These are phyloP conservation scores for Phytopythium litorale DNA, from an alignment of 352 stramenopile species.

Conservation along the genomic window DNA sequence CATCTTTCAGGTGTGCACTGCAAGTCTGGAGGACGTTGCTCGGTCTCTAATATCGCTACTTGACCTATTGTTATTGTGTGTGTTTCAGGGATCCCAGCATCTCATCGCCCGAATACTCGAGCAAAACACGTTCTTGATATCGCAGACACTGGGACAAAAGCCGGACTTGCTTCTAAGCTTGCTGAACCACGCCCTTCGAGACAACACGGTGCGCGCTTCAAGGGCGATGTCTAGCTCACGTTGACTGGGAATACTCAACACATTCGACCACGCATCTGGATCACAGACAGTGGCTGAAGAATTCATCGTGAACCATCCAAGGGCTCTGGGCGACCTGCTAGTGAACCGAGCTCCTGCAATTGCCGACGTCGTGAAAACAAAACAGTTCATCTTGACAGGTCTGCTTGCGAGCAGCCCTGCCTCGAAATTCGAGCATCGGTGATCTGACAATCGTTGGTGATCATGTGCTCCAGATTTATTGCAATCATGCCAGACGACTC, in stretches of 20 bases:
- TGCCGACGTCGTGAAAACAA: conserved; percentile 40
- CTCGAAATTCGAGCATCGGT: background rate
- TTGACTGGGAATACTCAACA: background rate
- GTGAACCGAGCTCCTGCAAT: conserved; percentile 50
- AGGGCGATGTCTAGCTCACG: too few species aligned
- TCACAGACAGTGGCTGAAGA: conserved; percentile 54
- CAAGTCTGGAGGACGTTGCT: too few species aligned
- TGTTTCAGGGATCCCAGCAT: conserved; percentile 36
- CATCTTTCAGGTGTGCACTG: conserved; percentile 52
- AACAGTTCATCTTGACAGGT: conserved; percentile 57
- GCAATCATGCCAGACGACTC: conserved; percentile 30
- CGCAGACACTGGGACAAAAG: conserved; percentile 48
- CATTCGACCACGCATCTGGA: background rate
- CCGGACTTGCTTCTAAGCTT: conserved; percentile 49
- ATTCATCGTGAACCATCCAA: conserved; percentile 60
- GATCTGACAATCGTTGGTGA: too few species aligned
- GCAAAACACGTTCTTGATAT: conserved; percentile 69
- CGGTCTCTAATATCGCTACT: background rate
- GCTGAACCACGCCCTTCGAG: conserved; percentile 55
- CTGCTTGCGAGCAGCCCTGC: background rate
- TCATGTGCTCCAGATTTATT: conserved; percentile 27
- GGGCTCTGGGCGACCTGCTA: conserved; percentile 52
- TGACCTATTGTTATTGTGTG: background rate
- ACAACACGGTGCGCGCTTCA: conserved; percentile 41
- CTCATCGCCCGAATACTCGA: conserved; percentile 65